Conservation (phyloP, 2,329 filamentous ascomycete genomes). For the Albifimbria verrucaria region DNA sequence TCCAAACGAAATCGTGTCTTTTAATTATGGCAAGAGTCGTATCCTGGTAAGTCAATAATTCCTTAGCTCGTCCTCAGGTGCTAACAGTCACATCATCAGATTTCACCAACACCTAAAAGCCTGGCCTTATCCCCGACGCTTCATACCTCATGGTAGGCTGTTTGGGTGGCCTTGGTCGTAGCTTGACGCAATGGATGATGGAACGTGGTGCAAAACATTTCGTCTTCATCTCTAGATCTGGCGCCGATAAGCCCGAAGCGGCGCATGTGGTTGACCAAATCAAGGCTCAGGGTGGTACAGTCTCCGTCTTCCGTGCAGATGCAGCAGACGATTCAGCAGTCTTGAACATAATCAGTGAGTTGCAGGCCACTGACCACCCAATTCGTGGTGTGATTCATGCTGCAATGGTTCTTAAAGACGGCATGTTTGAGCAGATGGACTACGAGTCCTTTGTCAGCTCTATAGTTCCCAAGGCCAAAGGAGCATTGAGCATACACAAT, state of each 20-base stretch:
- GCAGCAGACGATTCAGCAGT: neutral
- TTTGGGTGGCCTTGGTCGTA: slow-evolving; percentile 10
- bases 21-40: too few relatives aligned
- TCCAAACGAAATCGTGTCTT: too few relatives aligned
- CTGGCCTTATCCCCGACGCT: neutral
- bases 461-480: slow-evolving; percentile 26
- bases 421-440: slow-evolving; percentile 21
- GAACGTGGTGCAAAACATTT: slow-evolving; percentile 20
- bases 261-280: slow-evolving; percentile 12
- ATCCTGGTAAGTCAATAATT: too few relatives aligned
- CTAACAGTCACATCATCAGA: too few relatives aligned
- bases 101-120: neutral
- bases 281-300: neutral
- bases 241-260: slow-evolving; percentile 13
- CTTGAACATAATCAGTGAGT: slow-evolving; percentile 4
- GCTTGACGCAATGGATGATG: slow-evolving; percentile 11
- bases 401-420: slow-evolving; percentile 23
- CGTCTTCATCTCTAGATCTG: slow-evolving; percentile 21
- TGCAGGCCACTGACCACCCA: slow-evolving; percentile 6
- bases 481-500: slow-evolving; percentile 23
- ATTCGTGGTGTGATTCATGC: slow-evolving; percentile 18
- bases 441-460: slow-evolving; percentile 17
- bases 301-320: slow-evolving; percentile 4
- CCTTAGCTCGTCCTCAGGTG: too few relatives aligned
- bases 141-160: slow-evolving; percentile 13